Percentiles rank a stretch among this genome's conserved stretches.
These are phyloP conservation scores for Cytospora chrysosperma DNA, from an alignment of 2,329 filamentous ascomycete genomes.

Conservation along the genomic window DNA sequence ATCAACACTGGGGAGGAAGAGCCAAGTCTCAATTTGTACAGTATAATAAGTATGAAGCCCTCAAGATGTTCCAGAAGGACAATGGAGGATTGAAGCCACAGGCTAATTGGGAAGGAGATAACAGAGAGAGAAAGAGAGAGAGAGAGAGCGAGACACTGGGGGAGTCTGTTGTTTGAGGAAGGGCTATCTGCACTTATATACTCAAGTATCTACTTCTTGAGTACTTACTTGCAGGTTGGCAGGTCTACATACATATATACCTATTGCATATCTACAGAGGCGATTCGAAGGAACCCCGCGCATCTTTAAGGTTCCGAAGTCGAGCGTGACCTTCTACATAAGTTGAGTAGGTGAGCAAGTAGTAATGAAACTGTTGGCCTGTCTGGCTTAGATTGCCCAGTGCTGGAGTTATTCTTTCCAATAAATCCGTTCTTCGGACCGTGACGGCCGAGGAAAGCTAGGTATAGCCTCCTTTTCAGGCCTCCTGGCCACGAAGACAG, in stretches of 20 bases:
- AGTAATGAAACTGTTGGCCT: constrained; percentile 10
- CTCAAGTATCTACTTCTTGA: not conserved
- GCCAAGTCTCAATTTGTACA: not conserved
- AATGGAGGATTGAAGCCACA: no score
- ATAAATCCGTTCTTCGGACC: constrained; percentile 49
- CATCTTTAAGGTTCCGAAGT: not conserved
- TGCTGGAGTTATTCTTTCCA: constrained; percentile 30
- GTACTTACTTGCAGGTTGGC: no score
- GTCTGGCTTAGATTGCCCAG: constrained; percentile 27
- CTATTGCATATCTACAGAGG: not conserved
- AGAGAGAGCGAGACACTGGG: no score
- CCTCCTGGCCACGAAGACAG: not conserved
- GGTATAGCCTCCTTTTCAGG: constrained; percentile 29
- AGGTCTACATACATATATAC: not conserved
- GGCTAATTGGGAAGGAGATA: no score
- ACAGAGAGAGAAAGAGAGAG: no score
- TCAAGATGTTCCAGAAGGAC: not conserved
- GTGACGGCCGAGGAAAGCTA: constrained; percentile 49
- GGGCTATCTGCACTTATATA: not conserved
- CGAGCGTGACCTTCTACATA: not conserved
- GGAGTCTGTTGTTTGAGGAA: not conserved
- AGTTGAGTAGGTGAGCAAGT: no score
- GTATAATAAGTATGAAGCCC: not conserved
- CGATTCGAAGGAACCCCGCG: not conserved
- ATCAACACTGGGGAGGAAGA: not conserved